Evolutionary conservation across 441 rosid species (phyloP), one percentile per base, ranked within the genome.

Genomic region (Eutrema salsugineum): DNA sequence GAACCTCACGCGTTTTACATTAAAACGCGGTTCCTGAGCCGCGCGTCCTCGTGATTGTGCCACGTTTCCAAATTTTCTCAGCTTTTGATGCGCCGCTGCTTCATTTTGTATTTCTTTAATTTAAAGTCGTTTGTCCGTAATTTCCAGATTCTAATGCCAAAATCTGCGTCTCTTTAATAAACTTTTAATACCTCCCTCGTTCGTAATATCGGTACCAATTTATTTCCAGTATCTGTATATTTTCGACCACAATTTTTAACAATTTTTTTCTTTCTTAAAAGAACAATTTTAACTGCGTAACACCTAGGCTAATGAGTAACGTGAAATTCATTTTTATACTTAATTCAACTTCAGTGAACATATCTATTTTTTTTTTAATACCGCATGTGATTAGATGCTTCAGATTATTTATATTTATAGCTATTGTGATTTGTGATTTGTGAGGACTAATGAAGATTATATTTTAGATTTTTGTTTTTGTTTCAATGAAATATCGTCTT

Each of bases 1-100:
- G 46, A 62, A 8, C 6, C 6, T 28, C 76, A 70, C 71, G 75
- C 79, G 67, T 39, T 53, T 24, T 8, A 1, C 61, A 48, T 17
- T 64, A 33, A 57, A 70, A 30, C 76, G 50, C 79, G 79, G 76
- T 63, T 76, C 49, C 66, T 57, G 5, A 57, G 71, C 71, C 79
- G 71, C 76, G 76, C 79, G 76, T 76, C 71, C 71, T 57, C 67
- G 71, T 57, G 79, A 70, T 40, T 56, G 22, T 48, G 66, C 75
- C 71, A 70, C 66, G 75, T 70, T 36, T 27, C 8, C 1, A 1
- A 9, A 1, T 3, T 28, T 30, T 73, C 38, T 47, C 43, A 4
- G 5, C 71, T 55, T 64, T 66, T 57, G 30, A 73, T 54, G 74
- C 35, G 74, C 74, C 66, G 59, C 60, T 74, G 57, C 56, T 57